Base-by-base conservation (phyloP, 495 filamentous ascomycete species). In the Aspergillus affinis region DNA sequence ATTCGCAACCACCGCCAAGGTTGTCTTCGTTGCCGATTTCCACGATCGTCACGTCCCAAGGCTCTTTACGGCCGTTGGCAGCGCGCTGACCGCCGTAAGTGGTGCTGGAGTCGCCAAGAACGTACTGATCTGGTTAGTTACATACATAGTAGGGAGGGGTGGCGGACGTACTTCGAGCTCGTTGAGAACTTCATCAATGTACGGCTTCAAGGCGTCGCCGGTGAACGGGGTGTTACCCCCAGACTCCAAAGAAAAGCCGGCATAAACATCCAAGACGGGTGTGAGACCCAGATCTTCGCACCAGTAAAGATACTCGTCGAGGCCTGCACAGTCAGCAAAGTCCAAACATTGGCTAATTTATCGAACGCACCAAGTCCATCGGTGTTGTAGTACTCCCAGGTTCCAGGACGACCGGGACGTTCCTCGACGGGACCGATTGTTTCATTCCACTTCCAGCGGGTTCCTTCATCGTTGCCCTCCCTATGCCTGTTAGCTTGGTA, bases 21-120 rank as follows among this genome's bases (percentile, higher is more conserved):
- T 69, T 72, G 55, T 89, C 86, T 65, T 89, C 85, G 61, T 89
- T 88, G 26, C 87, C 87, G 62, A 89, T 78, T 65, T 88, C 86
- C 36, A 88, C 83, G 55, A 81, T 86, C 54, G 76, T 77, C 54
- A 89, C 72, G 20, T 64, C 73, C 72, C 80, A 88, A 5, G 87
- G 85, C 36, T 84, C 73, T 2, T 79, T 72, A 57, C 86, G 78
- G 12, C 86, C 87, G 9, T 85, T 75, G 10, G 72, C 61, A 15
- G 82, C 84, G 44, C 87, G 81, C 10, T 82, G 65, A 9, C 80
- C 75, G 27, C 87, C 87, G 73, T 82, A 89, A 18, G 70, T 75
- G 9, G 84, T 85, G 21, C 71, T 70, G 12, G 70, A 69, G 55
- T 78, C 74, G 44, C 87, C 85, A 21, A 77, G 81, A 48, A 87